Conservation (phyloP, 164 flowering plant genomes). For the Piper longum region DNA sequence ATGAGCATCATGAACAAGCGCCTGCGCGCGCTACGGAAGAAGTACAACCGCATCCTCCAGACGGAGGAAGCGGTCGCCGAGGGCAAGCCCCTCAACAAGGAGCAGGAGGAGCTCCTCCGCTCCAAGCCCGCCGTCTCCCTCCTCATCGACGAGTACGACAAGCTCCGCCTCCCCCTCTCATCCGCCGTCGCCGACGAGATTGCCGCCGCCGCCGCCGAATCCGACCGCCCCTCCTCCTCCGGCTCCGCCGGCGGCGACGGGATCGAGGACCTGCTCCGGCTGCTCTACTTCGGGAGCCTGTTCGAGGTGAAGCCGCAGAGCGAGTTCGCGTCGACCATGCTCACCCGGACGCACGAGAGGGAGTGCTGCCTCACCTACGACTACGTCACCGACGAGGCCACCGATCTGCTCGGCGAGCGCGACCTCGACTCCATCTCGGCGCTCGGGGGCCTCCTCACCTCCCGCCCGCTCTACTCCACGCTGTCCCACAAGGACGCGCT, state of each 20-base stretch:
- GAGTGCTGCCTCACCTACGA: slow-evolving; percentile 90
- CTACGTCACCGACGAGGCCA: slow-evolving; percentile 84
- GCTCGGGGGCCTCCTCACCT: slow-evolving; percentile 45
- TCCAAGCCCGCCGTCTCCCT: slow-evolving; percentile 49
- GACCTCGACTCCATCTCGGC: slow-evolving; percentile 73
- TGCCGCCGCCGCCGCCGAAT: slow-evolving; percentile 14
- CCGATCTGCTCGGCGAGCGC: slow-evolving; percentile 61
- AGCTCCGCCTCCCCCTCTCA: slow-evolving; percentile 64
- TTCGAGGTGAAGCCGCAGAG: slow-evolving; percentile 74
- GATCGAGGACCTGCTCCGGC: slow-evolving; percentile 54
- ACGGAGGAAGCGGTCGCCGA: slow-evolving; percentile 64
- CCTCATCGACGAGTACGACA: slow-evolving; percentile 82
- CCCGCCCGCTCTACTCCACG: slow-evolving; percentile 57
- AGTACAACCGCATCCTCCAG: slow-evolving; percentile 60
- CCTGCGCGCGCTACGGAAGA: slow-evolving; percentile 74
- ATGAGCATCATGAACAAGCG: slow-evolving; percentile 77
- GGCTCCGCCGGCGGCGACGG: not conserved
- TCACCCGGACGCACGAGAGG: slow-evolving; percentile 73
- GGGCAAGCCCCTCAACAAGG: slow-evolving; percentile 75
- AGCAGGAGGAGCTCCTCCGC: slow-evolving; percentile 75
- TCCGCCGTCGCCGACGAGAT: slow-evolving; percentile 61
- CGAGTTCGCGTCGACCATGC: slow-evolving; percentile 61
- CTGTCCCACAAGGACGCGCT: slow-evolving; percentile 76
- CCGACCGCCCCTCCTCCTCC: not conserved
- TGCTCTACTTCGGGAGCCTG: slow-evolving; percentile 66